Percentiles rank a stretch among this genome's conserved stretches.
These are phyloP conservation scores for Mycena chlorophos DNA, from an alignment of 768 basidiomycete genomes.

Conservation along the genomic window DNA sequence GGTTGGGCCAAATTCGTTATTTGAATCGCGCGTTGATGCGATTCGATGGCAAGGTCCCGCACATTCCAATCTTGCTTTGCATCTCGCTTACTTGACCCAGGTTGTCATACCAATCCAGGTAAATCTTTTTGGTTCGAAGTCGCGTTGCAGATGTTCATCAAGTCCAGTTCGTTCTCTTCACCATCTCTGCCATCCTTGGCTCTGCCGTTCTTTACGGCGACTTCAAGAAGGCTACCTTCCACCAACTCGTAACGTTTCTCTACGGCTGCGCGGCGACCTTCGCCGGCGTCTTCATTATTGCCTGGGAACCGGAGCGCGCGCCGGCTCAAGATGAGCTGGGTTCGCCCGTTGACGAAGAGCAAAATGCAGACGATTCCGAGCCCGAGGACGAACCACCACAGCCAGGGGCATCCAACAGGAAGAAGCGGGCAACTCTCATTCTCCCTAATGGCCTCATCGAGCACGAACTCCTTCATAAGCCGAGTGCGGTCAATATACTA, in stretches of 20 bases:
- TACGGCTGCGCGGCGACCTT: constrained; percentile 92
- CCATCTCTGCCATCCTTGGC: constrained; percentile 87
- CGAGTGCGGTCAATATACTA: constrained; percentile 60
- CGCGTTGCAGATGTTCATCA: too few relatives aligned
- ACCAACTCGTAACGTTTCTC: constrained; percentile 79
- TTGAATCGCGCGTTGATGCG: constrained; percentile 86
- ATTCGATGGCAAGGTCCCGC: constrained; percentile 82
- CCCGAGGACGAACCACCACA: constrained; percentile 36
- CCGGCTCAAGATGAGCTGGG: constrained; percentile 33
- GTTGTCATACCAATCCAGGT: constrained; percentile 88
- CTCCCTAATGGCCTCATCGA: constrained; percentile 48
- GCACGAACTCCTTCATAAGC: constrained; percentile 51
- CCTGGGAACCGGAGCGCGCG: constrained; percentile 51
- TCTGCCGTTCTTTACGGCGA: constrained; percentile 94
- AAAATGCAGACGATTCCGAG: constrained; percentile 19
- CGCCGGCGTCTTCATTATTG: constrained; percentile 84
- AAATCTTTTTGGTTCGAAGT: too few relatives aligned
- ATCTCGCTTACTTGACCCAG: constrained; percentile 36
- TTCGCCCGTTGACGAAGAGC: constrained; percentile 30
- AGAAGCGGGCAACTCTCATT: constrained; percentile 36
- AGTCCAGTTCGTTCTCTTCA: constrained; percentile 97
- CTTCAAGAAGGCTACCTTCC: constrained; percentile 79
- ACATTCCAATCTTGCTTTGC: constrained; percentile 11
- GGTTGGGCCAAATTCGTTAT: constrained; percentile 82
- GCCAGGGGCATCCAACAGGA: neutral